phyloP scores from a whole-genome alignment of 2,329 filamentous ascomycete genomes.

The Thelonectria blattea region DNA sequence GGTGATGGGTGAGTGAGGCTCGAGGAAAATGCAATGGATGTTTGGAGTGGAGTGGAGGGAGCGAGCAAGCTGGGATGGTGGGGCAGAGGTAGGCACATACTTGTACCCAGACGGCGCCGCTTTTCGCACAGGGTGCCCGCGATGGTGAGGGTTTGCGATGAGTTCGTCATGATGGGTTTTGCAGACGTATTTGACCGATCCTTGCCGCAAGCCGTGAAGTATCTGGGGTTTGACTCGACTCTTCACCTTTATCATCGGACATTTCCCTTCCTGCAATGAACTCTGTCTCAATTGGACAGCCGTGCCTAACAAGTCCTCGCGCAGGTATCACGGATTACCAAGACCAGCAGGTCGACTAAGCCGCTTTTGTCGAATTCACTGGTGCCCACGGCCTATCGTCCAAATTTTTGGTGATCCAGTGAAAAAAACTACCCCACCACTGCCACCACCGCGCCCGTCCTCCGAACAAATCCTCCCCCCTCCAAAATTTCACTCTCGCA shows the following conservation, averaged over 20 bases:
- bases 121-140: not conserved
- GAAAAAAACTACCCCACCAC: constrained; percentile 37
- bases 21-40: constrained; percentile 18
- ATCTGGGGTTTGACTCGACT: no score
- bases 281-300: no score
- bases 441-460: constrained; percentile 27
- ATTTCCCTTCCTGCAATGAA: no score
- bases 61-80: constrained; percentile 19
- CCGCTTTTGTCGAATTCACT: not conserved
- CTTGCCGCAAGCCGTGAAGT: no score
- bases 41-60: constrained; percentile 6
- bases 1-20: constrained; percentile 13
- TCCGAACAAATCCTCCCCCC: constrained; percentile 9
- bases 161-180: no score
- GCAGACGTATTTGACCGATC: no score
- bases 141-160: not conserved
- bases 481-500: constrained; percentile 32
- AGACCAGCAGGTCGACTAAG: constrained; percentile 20
- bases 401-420: constrained; percentile 29
- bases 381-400: constrained; percentile 17
- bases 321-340: no score
- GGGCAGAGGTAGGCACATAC: constrained; percentile 26
- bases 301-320: no score
- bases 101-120: not conserved
- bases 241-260: no score